Conservation (phyloP, 2,329 filamentous ascomycete species). For the Endocalyx cinctus region DNA sequence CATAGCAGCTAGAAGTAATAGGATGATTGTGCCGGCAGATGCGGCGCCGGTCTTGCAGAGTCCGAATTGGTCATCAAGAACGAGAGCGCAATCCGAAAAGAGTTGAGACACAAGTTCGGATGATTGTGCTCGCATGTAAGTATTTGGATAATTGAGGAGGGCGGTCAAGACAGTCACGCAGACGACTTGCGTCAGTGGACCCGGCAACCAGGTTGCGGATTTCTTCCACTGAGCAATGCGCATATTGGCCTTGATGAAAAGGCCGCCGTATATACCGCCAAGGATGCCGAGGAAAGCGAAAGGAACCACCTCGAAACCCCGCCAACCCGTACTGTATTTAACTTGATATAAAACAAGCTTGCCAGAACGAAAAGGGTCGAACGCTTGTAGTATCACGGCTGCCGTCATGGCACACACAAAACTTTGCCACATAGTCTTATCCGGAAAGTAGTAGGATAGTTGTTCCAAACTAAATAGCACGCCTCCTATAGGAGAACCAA, state of each 20-base stretch:
- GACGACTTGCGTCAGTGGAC: slow-evolving; percentile 74
- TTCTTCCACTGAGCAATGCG: slow-evolving; percentile 76
- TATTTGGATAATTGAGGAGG: slow-evolving; percentile 89
- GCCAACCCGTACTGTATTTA: slow-evolving; percentile 86
- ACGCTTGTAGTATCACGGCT: slow-evolving; percentile 83
- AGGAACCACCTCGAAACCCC: slow-evolving; percentile 87
- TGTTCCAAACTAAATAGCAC: slow-evolving; percentile 97
- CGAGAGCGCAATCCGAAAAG: slow-evolving; percentile 82
- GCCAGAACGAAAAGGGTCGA: slow-evolving; percentile 91
- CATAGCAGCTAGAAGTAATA: slow-evolving; percentile 76
- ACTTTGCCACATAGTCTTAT: slow-evolving; percentile 99
- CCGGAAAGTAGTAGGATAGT: slow-evolving; percentile 94
- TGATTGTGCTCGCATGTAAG: slow-evolving; percentile 90
- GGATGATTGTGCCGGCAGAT: slow-evolving; percentile 74
- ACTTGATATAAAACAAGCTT: slow-evolving; percentile 96
- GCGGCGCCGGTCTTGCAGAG: slow-evolving; percentile 85
- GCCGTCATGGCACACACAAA: slow-evolving; percentile 99
- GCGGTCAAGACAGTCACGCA: slow-evolving; percentile 78
- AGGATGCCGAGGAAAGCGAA: slow-evolving; percentile 83
- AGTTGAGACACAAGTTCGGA: slow-evolving; percentile 88
- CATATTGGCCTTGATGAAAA: slow-evolving; percentile 96
- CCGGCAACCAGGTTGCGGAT: slow-evolving; percentile 58
- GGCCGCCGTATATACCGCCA: slow-evolving; percentile 87
- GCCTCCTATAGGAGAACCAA: slow-evolving; percentile 89
- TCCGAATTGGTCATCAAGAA: slow-evolving; percentile 80